A percentile compares a stretch with the other conserved stretches of the same genome.
Evolutionary conservation across 495 filamentous ascomycete genomes (phyloP).

Genomic region (Umbilicaria muhlenbergii): DNA sequence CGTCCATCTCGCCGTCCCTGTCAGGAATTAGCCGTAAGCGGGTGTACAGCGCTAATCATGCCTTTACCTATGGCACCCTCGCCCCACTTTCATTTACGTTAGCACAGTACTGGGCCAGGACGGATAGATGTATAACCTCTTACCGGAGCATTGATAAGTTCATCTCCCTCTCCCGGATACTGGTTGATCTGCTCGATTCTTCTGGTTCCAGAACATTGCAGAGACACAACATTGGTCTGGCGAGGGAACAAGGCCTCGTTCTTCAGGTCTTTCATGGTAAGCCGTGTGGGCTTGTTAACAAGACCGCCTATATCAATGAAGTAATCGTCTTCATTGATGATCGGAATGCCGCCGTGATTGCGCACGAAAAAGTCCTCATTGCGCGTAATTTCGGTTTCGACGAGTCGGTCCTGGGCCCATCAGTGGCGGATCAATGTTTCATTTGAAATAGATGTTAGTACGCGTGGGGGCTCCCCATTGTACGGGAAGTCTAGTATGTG

Average conservation of each 20-base stretch:
- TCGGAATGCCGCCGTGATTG: slow-evolving; percentile 43
- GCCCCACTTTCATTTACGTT: slow-evolving; percentile 19
- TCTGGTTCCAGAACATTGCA: slow-evolving; percentile 46
- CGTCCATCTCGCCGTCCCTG: slow-evolving; percentile 33
- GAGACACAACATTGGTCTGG: slow-evolving; percentile 30
- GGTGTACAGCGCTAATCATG: no score
- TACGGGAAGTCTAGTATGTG: slow-evolving; percentile 49
- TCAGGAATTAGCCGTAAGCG: no score
- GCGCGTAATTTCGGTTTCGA: slow-evolving; percentile 29
- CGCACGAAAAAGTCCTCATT: slow-evolving; percentile 41
- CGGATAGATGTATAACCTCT: background rate
- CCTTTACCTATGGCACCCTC: slow-evolving; percentile 38
- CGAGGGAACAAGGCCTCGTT: slow-evolving; percentile 35
- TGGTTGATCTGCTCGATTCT: slow-evolving; percentile 42
- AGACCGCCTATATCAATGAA: slow-evolving; percentile 34
- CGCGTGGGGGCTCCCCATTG: slow-evolving; percentile 41
- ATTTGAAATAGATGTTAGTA: background rate
- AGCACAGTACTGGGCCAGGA: background rate
- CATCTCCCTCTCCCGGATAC: slow-evolving; percentile 46
- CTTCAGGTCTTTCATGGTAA: slow-evolving; percentile 37
- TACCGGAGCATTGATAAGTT: slow-evolving; percentile 42
- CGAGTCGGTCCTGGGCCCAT: slow-evolving; percentile 16
- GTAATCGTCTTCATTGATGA: slow-evolving; percentile 31
- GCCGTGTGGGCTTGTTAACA: slow-evolving; percentile 30
- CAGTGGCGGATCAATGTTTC: background rate